Conservation (phyloP, 116 monocot genomes). For the Iris pallida region DNA sequence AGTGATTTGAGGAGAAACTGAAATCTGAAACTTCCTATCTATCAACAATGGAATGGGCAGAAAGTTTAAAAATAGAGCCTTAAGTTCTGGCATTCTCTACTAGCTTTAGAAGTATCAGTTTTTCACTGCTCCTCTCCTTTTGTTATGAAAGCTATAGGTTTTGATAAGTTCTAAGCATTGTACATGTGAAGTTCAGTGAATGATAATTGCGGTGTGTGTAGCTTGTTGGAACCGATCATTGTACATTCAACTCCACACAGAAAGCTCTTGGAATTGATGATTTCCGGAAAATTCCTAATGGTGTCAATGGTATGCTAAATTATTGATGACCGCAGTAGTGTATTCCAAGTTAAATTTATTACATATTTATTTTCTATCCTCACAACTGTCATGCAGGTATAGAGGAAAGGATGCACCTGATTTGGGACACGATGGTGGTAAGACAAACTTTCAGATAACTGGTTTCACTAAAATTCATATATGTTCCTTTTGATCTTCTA, state of each 20-base stretch:
- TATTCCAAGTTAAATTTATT: background rate
- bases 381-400: slow-evolving; percentile 52
- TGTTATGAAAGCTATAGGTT: too few relatives aligned
- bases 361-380: background rate
- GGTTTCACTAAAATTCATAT: background rate
- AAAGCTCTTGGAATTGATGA: slow-evolving; percentile 83
- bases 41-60: too few relatives aligned
- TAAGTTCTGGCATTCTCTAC: too few relatives aligned
- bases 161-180: background rate
- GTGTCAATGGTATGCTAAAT: slow-evolving; percentile 81
- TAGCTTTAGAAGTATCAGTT: too few relatives aligned
- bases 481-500: background rate
- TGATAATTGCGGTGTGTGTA: slow-evolving; percentile 23
- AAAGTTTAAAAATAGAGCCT: too few relatives aligned
- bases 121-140: too few relatives aligned
- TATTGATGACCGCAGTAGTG: background rate
- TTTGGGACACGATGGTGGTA: slow-evolving; percentile 99
- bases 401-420: slow-evolving; percentile 95
- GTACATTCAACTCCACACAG: slow-evolving; percentile 92
- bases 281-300: slow-evolving; percentile 96
- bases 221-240: slow-evolving; percentile 99
- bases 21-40: too few relatives aligned
- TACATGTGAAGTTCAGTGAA: background rate
- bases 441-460: slow-evolving; percentile 15
- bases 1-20: too few relatives aligned